These are phyloP conservation scores for Thuidium tamariscinum DNA, from an alignment of 225 moss, liverwort and hornwort genomes.

Conservation along the genomic window DNA sequence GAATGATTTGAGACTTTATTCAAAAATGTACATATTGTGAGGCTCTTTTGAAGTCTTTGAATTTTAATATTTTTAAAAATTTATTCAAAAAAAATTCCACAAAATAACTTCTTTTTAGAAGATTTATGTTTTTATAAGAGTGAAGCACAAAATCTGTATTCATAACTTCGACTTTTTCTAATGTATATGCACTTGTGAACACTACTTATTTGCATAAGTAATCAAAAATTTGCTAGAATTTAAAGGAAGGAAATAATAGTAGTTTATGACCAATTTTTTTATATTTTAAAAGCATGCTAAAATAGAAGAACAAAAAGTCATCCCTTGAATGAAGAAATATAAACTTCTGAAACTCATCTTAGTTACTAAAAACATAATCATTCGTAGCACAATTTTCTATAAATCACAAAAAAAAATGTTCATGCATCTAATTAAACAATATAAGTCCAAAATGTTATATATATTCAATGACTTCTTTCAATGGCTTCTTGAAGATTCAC, in stretches of 20 bases:
- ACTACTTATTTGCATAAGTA: background rate
- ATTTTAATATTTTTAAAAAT: background rate
- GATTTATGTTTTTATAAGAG: too few species aligned
- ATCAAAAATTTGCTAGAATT: background rate
- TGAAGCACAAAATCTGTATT: background rate
- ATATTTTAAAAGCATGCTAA: fast-evolving
- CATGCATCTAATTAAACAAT: background rate
- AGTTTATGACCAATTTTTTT: background rate
- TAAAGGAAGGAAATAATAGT: background rate
- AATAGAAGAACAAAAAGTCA: fast-evolving
- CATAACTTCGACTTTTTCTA: background rate
- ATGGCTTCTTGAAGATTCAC: background rate
- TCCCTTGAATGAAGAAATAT: fast-evolving
- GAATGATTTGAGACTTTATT: background rate
- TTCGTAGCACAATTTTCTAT: background rate
- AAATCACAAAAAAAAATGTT: background rate
- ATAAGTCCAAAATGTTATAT: background rate
- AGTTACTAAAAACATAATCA: background rate
- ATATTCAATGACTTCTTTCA: background rate
- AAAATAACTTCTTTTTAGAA: background rate
- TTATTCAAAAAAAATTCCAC: fast-evolving
- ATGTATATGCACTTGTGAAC: background rate
- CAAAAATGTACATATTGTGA: background rate
- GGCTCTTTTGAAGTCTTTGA: background rate
- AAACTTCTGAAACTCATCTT: too few species aligned